Evolutionary conservation across 441 rosid genomes (phyloP).

Genomic region (Raphanus hybrid): DNA sequence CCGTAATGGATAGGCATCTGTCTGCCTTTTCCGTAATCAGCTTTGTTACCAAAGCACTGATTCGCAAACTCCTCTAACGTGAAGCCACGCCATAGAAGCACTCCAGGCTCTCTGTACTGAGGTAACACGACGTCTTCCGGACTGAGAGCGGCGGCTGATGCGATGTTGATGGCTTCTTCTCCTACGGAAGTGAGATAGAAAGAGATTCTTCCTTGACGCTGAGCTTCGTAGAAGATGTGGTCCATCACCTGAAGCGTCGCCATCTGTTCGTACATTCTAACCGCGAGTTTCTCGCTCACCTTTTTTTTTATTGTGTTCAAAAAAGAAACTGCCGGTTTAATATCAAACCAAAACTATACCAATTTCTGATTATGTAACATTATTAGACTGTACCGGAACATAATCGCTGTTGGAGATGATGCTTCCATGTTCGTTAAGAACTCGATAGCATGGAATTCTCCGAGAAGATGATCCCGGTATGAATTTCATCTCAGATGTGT

Average conservation of each 20-base stretch:
- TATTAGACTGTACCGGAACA: conserved; percentile 46
- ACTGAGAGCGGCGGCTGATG: conserved; percentile 75
- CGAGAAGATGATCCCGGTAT: conserved; percentile 47
- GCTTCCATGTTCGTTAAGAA: conserved; percentile 56
- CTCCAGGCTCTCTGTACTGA: conserved; percentile 84
- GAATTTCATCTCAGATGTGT: conserved; percentile 56
- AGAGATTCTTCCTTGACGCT: conserved; percentile 80
- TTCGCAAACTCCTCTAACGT: conserved; percentile 70
- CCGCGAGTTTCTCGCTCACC: conserved; percentile 65
- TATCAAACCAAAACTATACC: background rate
- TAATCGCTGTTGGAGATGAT: conserved; percentile 39
- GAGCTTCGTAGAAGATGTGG: conserved; percentile 69
- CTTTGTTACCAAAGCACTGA: conserved; percentile 69
- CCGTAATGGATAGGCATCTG: conserved; percentile 89
- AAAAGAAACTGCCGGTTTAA: too few relatives aligned
- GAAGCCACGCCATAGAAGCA: conserved; percentile 79
- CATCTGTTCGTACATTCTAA: conserved; percentile 67
- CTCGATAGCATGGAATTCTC: conserved; percentile 69
- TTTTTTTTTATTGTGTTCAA: background rate
- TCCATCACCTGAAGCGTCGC: conserved; percentile 79
- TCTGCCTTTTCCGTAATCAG: conserved; percentile 78
- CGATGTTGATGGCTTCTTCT: conserved; percentile 79
- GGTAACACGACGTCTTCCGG: conserved; percentile 65
- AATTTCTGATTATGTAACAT: background rate
- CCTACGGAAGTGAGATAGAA: conserved; percentile 69